Conservation (phyloP, 805 yeast species). For the Candida qinlingensis region DNA sequence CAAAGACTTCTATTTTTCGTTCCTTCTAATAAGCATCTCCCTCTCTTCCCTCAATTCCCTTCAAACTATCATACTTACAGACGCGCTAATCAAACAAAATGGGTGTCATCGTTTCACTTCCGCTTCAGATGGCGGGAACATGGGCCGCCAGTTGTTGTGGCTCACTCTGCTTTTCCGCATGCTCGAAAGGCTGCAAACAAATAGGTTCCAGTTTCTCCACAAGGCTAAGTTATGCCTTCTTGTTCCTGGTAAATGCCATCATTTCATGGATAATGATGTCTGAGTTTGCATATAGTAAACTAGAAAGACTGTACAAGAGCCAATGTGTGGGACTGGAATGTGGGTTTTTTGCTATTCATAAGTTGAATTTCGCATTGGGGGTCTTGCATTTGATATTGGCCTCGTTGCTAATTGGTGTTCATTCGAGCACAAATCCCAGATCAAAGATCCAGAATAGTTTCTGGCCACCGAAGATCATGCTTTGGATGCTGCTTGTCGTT, state of each 20-base stretch:
- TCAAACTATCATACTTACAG: background rate
- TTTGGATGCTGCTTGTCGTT: slow-evolving; percentile 52
- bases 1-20: too few relatives aligned
- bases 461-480: slow-evolving; percentile 74
- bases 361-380: slow-evolving; percentile 86
- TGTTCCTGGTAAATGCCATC: slow-evolving; percentile 72
- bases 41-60: too few relatives aligned
- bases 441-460: slow-evolving; percentile 84
- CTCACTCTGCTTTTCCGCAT: slow-evolving; percentile 69
- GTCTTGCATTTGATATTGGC: slow-evolving; percentile 71
- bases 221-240: slow-evolving; percentile 76
- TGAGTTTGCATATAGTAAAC: slow-evolving; percentile 67
- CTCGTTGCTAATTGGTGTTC: slow-evolving; percentile 61
- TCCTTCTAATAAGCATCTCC: background rate
- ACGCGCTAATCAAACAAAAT: slow-evolving; percentile 1
- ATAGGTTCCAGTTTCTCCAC: slow-evolving; percentile 71
- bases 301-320: slow-evolving; percentile 63
- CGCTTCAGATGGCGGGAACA: slow-evolving; percentile 55
- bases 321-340: slow-evolving; percentile 82
- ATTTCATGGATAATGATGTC: slow-evolving; percentile 91
- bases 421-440: slow-evolving; percentile 71
- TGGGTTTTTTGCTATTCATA: slow-evolving; percentile 92
- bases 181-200: slow-evolving; percentile 45
- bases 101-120: slow-evolving; percentile 52
- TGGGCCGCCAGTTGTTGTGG: slow-evolving; percentile 74